Conservation (phyloP, 805 yeast genomes). For the Candida stauntonica region DNA sequence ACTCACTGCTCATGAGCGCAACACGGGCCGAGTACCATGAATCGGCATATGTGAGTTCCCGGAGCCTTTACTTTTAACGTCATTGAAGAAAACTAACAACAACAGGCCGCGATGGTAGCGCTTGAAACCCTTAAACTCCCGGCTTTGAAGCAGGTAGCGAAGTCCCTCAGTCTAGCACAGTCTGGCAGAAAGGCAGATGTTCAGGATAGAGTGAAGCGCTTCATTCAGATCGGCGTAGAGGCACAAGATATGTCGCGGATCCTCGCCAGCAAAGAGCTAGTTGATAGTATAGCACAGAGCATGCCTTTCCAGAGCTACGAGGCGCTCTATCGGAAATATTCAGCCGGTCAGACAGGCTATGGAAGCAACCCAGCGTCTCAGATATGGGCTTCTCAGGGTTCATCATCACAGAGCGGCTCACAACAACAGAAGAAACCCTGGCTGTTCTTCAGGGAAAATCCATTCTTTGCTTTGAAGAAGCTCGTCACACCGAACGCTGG, state of each 20-base stretch:
- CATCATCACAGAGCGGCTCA: constrained; percentile 8
- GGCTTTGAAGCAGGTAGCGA: constrained; percentile 49
- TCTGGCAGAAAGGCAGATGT: constrained; percentile 62
- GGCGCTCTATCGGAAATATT: constrained; percentile 17
- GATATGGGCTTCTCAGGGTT: background rate
- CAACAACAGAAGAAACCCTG: constrained; percentile 32
- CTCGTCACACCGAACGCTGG: constrained; percentile 47
- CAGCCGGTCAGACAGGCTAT: background rate
- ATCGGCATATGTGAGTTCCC: background rate
- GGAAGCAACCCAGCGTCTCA: constrained; percentile 3
- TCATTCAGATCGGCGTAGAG: constrained; percentile 38
- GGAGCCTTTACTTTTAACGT: background rate
- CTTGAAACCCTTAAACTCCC: constrained; percentile 33
- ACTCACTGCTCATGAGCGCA: no score
- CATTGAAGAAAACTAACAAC: constrained; percentile 1
- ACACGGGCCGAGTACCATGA: background rate
- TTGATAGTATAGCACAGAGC: constrained; percentile 32
- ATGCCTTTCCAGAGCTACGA: constrained; percentile 38
- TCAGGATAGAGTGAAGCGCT: constrained; percentile 47
- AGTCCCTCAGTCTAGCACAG: constrained; percentile 42
- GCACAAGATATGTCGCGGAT: constrained; percentile 40
- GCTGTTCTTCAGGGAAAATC: constrained; percentile 47
- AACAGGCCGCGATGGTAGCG: background rate
- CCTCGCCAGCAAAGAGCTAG: constrained; percentile 40
- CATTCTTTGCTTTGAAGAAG: constrained; percentile 49